Evolutionary conservation across 2,329 filamentous ascomycete genomes (phyloP).

Genomic region (Diaporthe sp.): DNA sequence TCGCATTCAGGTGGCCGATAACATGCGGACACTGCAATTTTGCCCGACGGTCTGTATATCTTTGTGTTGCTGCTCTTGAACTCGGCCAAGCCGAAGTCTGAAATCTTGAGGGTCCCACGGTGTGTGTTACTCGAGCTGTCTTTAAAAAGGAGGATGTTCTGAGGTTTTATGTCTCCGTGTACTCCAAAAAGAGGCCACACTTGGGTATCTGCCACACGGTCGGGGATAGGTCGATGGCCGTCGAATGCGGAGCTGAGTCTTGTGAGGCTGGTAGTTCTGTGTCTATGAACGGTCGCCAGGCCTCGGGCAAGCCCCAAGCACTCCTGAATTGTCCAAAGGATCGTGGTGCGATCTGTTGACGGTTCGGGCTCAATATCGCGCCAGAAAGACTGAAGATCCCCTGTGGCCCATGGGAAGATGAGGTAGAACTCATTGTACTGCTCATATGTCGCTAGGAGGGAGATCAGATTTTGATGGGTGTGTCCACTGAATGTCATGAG

Average conservation of each 20-base stretch:
- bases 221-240: too few relatives aligned
- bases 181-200: neutral
- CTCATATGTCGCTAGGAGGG: conserved; percentile 44
- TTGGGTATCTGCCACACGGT: neutral
- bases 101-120: neutral
- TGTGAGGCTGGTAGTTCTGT: too few relatives aligned
- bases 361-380: neutral
- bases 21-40: neutral
- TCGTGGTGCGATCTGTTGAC: too few relatives aligned
- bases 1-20: conserved; percentile 16
- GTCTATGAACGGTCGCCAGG: too few relatives aligned
- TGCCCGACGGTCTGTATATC: neutral
- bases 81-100: conserved; percentile 11
- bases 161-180: conserved; percentile 25
- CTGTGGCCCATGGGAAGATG: conserved; percentile 43
- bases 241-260: too few relatives aligned
- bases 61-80: neutral
- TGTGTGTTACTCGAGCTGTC: too few relatives aligned
- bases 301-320: too few relatives aligned
- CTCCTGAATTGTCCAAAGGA: too few relatives aligned
- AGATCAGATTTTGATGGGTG: conserved; percentile 41
- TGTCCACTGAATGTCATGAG: conserved; percentile 42
- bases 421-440: conserved; percentile 32
- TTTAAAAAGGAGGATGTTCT: too few relatives aligned
- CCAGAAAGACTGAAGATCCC: conserved; percentile 40